Conservation (phyloP, 2,329 filamentous ascomycete genomes). For the Penicillium brevicompactum region DNA sequence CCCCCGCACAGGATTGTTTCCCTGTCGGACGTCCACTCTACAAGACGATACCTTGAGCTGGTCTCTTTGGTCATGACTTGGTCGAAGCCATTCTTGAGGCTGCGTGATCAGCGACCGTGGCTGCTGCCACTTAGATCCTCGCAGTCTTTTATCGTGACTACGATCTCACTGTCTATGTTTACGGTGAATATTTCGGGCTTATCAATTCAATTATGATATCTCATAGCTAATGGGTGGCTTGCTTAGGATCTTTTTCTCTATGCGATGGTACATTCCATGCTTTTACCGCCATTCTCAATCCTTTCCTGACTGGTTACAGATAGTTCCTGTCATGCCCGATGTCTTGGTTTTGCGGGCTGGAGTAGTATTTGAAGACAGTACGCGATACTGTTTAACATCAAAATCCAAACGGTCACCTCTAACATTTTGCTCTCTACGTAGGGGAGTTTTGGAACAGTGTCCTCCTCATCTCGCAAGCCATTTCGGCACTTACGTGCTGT, state of each 20-base stretch:
- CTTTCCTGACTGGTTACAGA: constrained; percentile 11
- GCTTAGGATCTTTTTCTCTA: constrained; percentile 23
- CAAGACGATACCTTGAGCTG: background rate
- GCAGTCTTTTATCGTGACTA: constrained; percentile 58
- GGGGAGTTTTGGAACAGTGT: constrained; percentile 24
- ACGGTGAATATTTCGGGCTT: constrained; percentile 14
- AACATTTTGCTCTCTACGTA: background rate
- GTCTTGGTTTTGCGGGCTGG: constrained; percentile 17
- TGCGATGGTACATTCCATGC: constrained; percentile 14
- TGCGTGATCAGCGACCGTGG: constrained; percentile 14
- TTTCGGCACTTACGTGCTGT: constrained; percentile 15
- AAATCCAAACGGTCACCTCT: no score
- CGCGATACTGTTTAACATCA: no score
- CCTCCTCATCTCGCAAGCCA: constrained; percentile 18
- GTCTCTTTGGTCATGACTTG: constrained; percentile 3
- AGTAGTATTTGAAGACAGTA: constrained; percentile 17
- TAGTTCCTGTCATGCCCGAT: constrained; percentile 19
- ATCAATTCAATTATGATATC: no score
- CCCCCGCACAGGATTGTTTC: background rate
- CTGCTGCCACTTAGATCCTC: constrained; percentile 56
- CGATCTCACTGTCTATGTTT: constrained; percentile 41
- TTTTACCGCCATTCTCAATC: background rate
- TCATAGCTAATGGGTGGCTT: no score
- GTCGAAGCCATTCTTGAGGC: constrained; percentile 9
- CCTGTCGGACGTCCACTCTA: background rate